Base-by-base conservation (phyloP, 805 yeast species). In the Nakazawaea molendinolei region DNA sequence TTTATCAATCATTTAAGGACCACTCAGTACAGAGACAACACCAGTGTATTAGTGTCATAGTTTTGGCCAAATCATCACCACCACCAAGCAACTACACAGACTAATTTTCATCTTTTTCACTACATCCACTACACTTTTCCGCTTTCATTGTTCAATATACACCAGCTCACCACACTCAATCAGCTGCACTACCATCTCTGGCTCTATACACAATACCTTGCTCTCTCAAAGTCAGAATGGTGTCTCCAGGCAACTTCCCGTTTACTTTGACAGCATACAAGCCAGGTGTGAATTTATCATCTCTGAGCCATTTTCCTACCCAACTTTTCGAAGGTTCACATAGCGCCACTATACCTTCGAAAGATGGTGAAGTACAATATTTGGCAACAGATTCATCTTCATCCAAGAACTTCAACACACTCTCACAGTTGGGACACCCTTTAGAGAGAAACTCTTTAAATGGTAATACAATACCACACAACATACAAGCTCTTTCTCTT, bases 371-470 rank as follows among this genome's bases (percentile, higher is more conserved):
- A 5, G 97, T 92, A 58, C 95, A 86, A 52, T 87, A 95, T 53
- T 79, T 82, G 34, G 84, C 83, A 24, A 86, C 74, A 14, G 82
- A 77, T 35, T 87, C 95, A 50, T 92, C 96, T 41, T 79, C 79
- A 50, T 77, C 81, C 32, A 69, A 72, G 50, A 71, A 76, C 46
- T 83, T 87, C 50, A 90, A 69, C 20, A 90, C 76, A 36, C 89
- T 78, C 51, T 86, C 97, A 63, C 98, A 90, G 67, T 90, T 90
- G 10, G 98, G 97, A 60, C 98, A 90, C 5, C 97, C 97, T 14
- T 76, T 76, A 40, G 78, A 79, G 33, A 83, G 75, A 56, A 92
- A 92, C 50, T 70, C 83, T 39, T 67, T 72, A 47, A 82, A 73
- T 5, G 95, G 76, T 52, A 86, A 95, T 38, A 90, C 85, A 37